Evolutionary conservation across 2,329 filamentous ascomycete genomes (phyloP), one percentile per base, ranked within the genome.

Genomic region (Geosmithia morbida): DNA sequence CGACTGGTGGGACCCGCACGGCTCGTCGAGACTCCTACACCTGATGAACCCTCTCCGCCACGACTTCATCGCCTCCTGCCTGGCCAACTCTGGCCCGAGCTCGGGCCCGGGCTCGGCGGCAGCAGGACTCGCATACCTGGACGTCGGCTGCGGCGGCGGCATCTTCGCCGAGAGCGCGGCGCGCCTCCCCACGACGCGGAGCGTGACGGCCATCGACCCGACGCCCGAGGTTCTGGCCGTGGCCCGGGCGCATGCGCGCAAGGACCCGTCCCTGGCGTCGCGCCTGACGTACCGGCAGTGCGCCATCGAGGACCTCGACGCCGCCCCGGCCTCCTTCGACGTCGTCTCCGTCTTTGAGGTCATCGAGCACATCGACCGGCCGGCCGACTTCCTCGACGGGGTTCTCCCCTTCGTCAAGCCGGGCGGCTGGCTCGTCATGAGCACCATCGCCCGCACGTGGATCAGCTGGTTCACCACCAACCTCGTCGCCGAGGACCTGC

Each of bases 21-120:
- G 92, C 46, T 83, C 90, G 7, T 96, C 88, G 3, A 81, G 90
- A 40, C 80, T 96, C 49, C 79, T 98, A 2, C 92, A 98, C 65
- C 82, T 95, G 54, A 97, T 98, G 90, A 97, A 98, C 67, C 92
- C 92, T 2, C 78, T 95, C 43, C 88, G 92, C 33, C 89, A 97
- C 68, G 81, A 88, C 66, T 97, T 97, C 66, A 92, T 96, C 62
- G 73, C 73, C 19, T 67, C 70, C 52, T 96, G 90, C 60, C 76
- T 83, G 44, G 55, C 56, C 53, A 74, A 18, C 70, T 74, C 43
- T n/a, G n/a, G n/a, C 65, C 67, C 50, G 65, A 68, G 44, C 57
- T 66, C 20, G 45, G 53, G 45, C 14, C 52, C 37, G 54, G 51
- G 54, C 55, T 49, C 8, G 33, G 33, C 6, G 14, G 13, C 5